These are phyloP conservation scores for Vitellaria paradoxa DNA, from an alignment of 179 eudicot species.

Conservation along the genomic window DNA sequence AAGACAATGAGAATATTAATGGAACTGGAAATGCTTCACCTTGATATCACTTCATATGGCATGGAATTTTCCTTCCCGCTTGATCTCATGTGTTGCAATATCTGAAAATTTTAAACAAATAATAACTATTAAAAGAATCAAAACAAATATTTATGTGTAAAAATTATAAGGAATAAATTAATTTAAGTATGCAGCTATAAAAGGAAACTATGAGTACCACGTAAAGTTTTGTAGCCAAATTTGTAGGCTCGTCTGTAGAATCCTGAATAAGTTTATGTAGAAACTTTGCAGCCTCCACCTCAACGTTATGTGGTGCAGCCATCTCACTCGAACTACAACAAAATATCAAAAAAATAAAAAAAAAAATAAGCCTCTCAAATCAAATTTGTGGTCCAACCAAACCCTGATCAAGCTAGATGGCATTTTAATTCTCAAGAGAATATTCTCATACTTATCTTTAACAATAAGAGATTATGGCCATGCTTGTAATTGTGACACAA, in stretches of 20 bases:
- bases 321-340: conserved; percentile 16
- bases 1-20: background rate
- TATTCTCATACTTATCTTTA: background rate
- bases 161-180: background rate
- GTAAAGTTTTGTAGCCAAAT: conserved; percentile 90
- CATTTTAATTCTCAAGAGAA: background rate
- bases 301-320: conserved; percentile 85
- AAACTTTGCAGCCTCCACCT: conserved; percentile 95
- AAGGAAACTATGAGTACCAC: conserved; percentile 51
- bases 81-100: conserved; percentile 94
- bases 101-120: conserved; percentile 37
- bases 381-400: conserved; percentile 2
- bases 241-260: conserved; percentile 87
- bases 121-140: background rate
- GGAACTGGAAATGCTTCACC: conserved; percentile 37
- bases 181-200: background rate
- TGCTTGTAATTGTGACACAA: background rate
- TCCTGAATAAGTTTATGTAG: conserved; percentile 96
- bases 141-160: background rate
- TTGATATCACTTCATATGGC: conserved; percentile 98
- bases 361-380: conserved; percentile 1
- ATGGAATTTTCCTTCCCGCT: conserved; percentile 94
- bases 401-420: conserved; percentile 1
- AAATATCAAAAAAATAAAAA: background rate
- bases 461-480: background rate